Evolutionary conservation across 1,139 yeast species (phyloP).

Genomic region (Tardiomyces digboiensis): DNA sequence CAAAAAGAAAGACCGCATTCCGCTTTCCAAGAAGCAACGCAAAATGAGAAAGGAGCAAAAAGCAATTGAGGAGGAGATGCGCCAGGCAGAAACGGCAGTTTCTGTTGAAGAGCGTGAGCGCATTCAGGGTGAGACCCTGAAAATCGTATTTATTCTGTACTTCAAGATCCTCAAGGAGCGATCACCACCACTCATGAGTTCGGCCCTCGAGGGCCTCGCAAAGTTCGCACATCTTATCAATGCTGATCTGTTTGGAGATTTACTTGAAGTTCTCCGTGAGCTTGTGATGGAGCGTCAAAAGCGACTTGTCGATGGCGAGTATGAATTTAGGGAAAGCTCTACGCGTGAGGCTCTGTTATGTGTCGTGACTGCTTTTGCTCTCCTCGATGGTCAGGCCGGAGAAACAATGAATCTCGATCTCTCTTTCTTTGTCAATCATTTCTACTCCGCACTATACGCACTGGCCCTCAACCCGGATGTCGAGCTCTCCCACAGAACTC

Average conservation of each 20-base stretch:
- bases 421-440: conserved; percentile 55
- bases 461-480: conserved; percentile 73
- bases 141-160: conserved; percentile 60
- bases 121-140: conserved; percentile 76
- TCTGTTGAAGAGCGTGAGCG: conserved; percentile 82
- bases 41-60: conserved; percentile 82
- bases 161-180: conserved; percentile 63
- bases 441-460: conserved; percentile 57
- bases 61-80: conserved; percentile 81
- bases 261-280: conserved; percentile 81
- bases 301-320: conserved; percentile 30
- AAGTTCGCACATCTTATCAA: conserved; percentile 89
- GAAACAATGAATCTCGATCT: conserved; percentile 31
- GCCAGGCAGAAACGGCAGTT: conserved; percentile 77
- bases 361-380: conserved; percentile 83
- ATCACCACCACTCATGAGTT: conserved; percentile 63
- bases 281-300: conserved; percentile 40
- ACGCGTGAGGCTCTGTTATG: conserved; percentile 70
- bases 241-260: conserved; percentile 85
- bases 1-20: conserved; percentile 81
- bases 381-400: conserved; percentile 63
- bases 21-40: conserved; percentile 77
- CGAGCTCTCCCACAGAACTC: conserved; percentile 73
- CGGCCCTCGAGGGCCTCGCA: conserved; percentile 86
- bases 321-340: conserved; percentile 29